phyloP scores from a whole-genome alignment of 305 asterid species.

The Fraxinus xanthoxyloides region DNA sequence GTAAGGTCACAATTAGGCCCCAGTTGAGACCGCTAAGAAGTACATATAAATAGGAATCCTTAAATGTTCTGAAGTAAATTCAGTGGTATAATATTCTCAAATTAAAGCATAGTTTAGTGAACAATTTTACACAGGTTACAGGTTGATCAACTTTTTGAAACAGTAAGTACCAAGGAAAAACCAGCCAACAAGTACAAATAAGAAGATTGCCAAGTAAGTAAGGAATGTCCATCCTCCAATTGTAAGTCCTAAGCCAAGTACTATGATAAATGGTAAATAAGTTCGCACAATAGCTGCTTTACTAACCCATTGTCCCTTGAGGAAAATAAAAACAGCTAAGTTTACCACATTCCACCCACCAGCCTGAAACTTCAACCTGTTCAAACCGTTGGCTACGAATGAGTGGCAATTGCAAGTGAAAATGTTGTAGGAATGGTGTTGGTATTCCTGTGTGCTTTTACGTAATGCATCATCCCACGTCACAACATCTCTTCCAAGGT shows the following conservation, averaged over 20 bases:
- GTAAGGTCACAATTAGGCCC: background rate
- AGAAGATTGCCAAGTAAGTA: constrained; percentile 46
- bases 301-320: constrained; percentile 67
- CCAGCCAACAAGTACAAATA: constrained; percentile 72
- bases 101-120: background rate
- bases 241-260: constrained; percentile 47
- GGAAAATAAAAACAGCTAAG: constrained; percentile 63
- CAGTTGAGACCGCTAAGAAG: background rate
- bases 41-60: background rate
- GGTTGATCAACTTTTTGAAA: constrained; percentile 59
- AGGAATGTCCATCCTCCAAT: constrained; percentile 71
- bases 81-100: constrained; percentile 24
- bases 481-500: constrained; percentile 28
- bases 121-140: constrained; percentile 40
- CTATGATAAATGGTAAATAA: constrained; percentile 59
- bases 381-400: constrained; percentile 79
- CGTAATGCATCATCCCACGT: constrained; percentile 77
- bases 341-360: constrained; percentile 89
- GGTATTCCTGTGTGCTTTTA: constrained; percentile 80
- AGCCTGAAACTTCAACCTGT: constrained; percentile 67
- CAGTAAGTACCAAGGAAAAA: constrained; percentile 75
- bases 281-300: constrained; percentile 53
- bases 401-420: constrained; percentile 96
- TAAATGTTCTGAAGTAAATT: constrained; percentile 8
- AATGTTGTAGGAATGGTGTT: constrained; percentile 81